A percentile compares a stretch with the other conserved stretches of the same genome.
These are phyloP conservation scores for Neoarthrinium moseri DNA, from an alignment of 2,329 filamentous ascomycete genomes.

Conservation along the genomic window DNA sequence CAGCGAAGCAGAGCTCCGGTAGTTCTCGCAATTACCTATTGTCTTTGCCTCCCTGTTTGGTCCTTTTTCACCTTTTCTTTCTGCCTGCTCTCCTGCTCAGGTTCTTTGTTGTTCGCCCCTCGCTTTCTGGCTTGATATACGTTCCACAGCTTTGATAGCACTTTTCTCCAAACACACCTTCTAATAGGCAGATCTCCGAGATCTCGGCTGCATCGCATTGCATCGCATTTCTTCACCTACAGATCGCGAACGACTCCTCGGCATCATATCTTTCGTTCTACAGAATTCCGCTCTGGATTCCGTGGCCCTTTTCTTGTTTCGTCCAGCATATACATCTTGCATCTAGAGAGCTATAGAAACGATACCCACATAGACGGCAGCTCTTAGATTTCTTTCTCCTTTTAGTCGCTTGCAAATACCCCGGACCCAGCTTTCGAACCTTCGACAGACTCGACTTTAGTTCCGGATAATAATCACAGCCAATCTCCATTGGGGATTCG, in stretches of 20 bases:
- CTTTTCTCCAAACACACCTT: slow-evolving; percentile 1
- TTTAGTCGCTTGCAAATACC: no score
- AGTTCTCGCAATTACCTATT: slow-evolving; percentile 37
- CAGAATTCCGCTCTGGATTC: not conserved
- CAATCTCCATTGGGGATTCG: no score
- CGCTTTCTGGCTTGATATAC: slow-evolving; percentile 15
- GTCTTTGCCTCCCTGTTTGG: slow-evolving; percentile 20
- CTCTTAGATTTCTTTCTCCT: no score
- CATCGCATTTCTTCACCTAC: no score
- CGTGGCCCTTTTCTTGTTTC: slow-evolving; percentile 1
- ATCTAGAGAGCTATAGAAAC: not conserved
- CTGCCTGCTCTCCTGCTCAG: slow-evolving; percentile 9
- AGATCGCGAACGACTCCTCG: no score
- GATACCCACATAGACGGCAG: slow-evolving; percentile 2
- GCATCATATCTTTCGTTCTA: slow-evolving; percentile 6
- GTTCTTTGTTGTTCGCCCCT: slow-evolving; percentile 18
- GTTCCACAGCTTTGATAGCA: slow-evolving; percentile 13
- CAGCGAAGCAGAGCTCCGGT: slow-evolving; percentile 44
- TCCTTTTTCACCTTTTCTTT: slow-evolving; percentile 17
- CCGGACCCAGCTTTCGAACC: no score
- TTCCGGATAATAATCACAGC: no score
- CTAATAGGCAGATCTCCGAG: not conserved
- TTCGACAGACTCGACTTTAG: no score
- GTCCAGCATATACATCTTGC: not conserved
- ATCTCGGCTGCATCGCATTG: no score